phyloP scores from a whole-genome alignment of 768 basidiomycete genomes.

The Leccinum barrowsii region DNA sequence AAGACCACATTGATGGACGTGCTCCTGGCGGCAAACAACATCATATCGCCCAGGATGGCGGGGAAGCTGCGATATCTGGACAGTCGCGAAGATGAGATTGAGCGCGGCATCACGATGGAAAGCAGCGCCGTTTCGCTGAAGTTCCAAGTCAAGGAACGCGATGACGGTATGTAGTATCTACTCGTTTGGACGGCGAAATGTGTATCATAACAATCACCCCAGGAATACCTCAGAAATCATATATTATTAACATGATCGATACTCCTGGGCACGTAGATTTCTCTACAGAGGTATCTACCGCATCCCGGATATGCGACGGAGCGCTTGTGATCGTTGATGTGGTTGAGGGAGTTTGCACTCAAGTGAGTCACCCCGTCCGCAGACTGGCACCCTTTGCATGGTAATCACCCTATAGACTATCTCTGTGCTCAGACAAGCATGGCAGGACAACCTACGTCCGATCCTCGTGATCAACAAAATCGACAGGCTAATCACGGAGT shows the following conservation, averaged over 20 bases:
- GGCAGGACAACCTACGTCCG: slow-evolving; percentile 84
- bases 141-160: slow-evolving; percentile 73
- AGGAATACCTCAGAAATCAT: slow-evolving; percentile 64
- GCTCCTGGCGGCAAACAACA: slow-evolving; percentile 94
- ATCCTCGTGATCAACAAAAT: slow-evolving; percentile 97
- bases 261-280: slow-evolving; percentile 99
- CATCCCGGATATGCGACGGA: slow-evolving; percentile 91
- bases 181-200: neutral
- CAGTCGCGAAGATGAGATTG: slow-evolving; percentile 94
- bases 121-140: slow-evolving; percentile 89
- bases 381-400: neutral
- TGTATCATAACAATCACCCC: slow-evolving; percentile 33
- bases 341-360: slow-evolving; percentile 97
- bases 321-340: slow-evolving; percentile 94
- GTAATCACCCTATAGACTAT: slow-evolving; percentile 62
- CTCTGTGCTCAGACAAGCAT: slow-evolving; percentile 91
- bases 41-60: slow-evolving; percentile 91
- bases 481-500: slow-evolving; percentile 90
- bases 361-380: slow-evolving; percentile 49
- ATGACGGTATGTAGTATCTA: slow-evolving; percentile 52
- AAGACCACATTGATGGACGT: slow-evolving; percentile 96
- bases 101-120: slow-evolving; percentile 99
- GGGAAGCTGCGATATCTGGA: slow-evolving; percentile 96
- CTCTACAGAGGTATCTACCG: slow-evolving; percentile 93
- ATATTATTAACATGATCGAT: slow-evolving; percentile 93